Percentiles rank a stretch among this genome's conserved stretches.
Evolutionary conservation across 768 basidiomycete species (phyloP).

Genomic region (Tubosaeta sp.): DNA sequence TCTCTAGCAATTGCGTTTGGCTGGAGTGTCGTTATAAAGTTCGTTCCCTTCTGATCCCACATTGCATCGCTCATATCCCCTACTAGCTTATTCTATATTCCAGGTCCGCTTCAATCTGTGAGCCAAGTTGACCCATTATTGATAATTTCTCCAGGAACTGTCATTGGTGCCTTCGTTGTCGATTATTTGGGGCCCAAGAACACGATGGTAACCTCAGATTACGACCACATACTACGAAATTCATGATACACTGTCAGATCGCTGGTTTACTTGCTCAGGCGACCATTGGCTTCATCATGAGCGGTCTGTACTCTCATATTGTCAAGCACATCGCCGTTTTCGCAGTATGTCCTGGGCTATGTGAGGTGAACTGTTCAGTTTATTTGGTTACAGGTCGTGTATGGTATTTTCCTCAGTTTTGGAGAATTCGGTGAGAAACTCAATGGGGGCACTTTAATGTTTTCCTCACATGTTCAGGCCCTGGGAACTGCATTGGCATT

Average conservation of each 20-base stretch:
- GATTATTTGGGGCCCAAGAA: conserved; percentile 74
- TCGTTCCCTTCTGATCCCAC: conserved; percentile 17
- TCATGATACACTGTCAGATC: conserved; percentile 41
- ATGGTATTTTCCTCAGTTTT: conserved; percentile 86
- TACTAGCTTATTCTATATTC: conserved; percentile 60
- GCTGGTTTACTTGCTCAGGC: conserved; percentile 63
- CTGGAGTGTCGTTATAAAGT: conserved; percentile 87
- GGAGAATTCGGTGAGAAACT: conserved; percentile 68
- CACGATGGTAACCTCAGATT: conserved; percentile 51
- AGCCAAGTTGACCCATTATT: conserved; percentile 7
- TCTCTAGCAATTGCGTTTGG: conserved; percentile 67
- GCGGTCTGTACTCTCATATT: conserved; percentile 67
- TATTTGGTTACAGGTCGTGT: conserved; percentile 53
- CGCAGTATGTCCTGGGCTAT: conserved; percentile 43
- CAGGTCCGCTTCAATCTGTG: conserved; percentile 31
- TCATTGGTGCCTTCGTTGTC: conserved; percentile 71
- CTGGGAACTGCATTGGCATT: conserved; percentile 83
- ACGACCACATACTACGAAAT: background rate
- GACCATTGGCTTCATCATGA: conserved; percentile 84
- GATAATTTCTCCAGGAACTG: conserved; percentile 38
- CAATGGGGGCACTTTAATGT: background rate
- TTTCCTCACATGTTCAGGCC: conserved; percentile 38
- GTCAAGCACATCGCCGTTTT: conserved; percentile 67
- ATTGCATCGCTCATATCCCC: conserved; percentile 2
- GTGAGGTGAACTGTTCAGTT: background rate